A percentile compares a stretch with the other conserved stretches of the same genome.
These are phyloP conservation scores for Metschnikowia gelsemii DNA, from an alignment of 805 yeast species.

Conservation along the genomic window DNA sequence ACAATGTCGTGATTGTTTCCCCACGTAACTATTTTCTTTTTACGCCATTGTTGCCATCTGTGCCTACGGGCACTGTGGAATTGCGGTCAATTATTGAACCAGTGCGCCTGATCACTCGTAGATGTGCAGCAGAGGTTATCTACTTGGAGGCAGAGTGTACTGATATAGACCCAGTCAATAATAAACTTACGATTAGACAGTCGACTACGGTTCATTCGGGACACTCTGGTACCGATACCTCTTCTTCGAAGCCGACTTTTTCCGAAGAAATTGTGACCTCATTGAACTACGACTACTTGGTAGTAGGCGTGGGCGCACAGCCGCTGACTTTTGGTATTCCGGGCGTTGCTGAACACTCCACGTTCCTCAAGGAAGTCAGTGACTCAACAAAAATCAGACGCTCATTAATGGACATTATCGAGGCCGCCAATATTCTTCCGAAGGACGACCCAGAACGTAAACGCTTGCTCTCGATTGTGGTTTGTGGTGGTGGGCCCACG, in stretches of 20 bases:
- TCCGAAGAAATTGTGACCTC: conserved; percentile 47
- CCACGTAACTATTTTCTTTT: conserved; percentile 94
- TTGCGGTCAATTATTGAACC: conserved; percentile 92
- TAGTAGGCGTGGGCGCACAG: conserved; percentile 92
- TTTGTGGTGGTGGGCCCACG: conserved; percentile 98
- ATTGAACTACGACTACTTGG: conserved; percentile 74
- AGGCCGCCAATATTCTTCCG: conserved; percentile 81
- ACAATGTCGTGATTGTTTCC: conserved; percentile 85
- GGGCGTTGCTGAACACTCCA: conserved; percentile 86
- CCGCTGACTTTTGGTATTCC: conserved; percentile 94
- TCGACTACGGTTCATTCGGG: conserved; percentile 55
- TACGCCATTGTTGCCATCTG: conserved; percentile 93
- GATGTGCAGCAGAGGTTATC: conserved; percentile 70
- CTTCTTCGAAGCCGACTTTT: conserved; percentile 41
- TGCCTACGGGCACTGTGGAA: conserved; percentile 92
- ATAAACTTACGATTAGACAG: conserved; percentile 63
- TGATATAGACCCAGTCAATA: conserved; percentile 70
- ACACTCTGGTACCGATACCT: conserved; percentile 51
- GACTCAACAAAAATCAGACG: conserved; percentile 84
- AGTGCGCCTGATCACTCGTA: conserved; percentile 80
- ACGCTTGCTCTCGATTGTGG: conserved; percentile 82
- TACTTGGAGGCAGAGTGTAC: conserved; percentile 92
- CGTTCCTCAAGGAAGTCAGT: conserved; percentile 84
- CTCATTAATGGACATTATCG: conserved; percentile 82
- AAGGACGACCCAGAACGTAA: conserved; percentile 74